phyloP scores from a whole-genome alignment of 257 asterid species.

The Solanum sejunctum region DNA sequence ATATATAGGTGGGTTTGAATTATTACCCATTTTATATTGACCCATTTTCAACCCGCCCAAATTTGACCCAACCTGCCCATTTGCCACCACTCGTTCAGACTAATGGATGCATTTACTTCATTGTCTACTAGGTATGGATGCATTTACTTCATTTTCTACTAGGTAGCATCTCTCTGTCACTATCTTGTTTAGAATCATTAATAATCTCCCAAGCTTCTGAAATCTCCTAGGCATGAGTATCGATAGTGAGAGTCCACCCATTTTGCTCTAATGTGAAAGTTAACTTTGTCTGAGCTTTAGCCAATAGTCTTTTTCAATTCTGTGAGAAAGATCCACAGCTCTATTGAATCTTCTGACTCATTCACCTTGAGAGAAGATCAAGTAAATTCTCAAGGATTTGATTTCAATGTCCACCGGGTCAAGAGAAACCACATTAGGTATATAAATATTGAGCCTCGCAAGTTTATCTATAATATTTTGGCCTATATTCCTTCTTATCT shows the following conservation, averaged over 20 bases:
- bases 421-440: not conserved
- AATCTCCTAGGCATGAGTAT: not conserved
- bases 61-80: no score
- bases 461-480: not conserved
- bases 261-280: not conserved
- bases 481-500: not conserved
- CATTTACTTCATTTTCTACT: not conserved
- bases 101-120: not conserved
- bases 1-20: no score
- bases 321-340: not conserved
- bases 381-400: not conserved
- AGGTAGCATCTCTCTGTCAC: not conserved
- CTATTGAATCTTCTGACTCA: not conserved
- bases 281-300: not conserved
- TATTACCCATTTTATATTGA: no score
- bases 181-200: not conserved
- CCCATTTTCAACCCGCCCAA: no score
- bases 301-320: not conserved
- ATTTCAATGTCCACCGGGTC: not conserved
- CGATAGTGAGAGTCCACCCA: not conserved
- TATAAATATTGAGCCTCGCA: not conserved
- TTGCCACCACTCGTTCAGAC: no score
- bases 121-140: not conserved
- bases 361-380: not conserved
- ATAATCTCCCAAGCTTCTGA: not conserved